A percentile compares a stretch with the other conserved stretches of the same genome.
Conservation (phyloP, 2,329 filamentous ascomycete genomes). For the Juglanconis juglandina region DNA sequence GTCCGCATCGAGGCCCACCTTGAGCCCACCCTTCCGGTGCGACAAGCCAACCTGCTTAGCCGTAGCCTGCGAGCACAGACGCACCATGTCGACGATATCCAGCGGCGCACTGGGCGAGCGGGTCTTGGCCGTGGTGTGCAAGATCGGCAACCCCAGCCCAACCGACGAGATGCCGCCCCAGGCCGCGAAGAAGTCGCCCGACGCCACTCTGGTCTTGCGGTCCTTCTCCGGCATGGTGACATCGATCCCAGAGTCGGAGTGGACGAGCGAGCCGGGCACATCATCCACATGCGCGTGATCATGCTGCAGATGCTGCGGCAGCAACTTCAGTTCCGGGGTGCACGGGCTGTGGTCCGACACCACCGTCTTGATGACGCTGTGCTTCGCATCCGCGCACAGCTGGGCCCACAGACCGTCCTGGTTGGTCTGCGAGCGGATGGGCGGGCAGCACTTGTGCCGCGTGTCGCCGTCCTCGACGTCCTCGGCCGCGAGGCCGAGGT, state of each 20-base stretch:
- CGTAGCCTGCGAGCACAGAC: slow-evolving; percentile 82
- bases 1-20: slow-evolving; percentile 82
- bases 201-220: slow-evolving; percentile 33
- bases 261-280: slow-evolving; percentile 34
- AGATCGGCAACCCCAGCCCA: slow-evolving; percentile 84
- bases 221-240: slow-evolving; percentile 35
- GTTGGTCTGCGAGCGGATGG: slow-evolving; percentile 77
- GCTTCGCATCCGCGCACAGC: slow-evolving; percentile 51
- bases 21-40: slow-evolving; percentile 75
- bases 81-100: slow-evolving; percentile 73
- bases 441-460: slow-evolving; percentile 91
- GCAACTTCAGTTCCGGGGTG: slow-evolving; percentile 87
- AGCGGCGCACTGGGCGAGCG: slow-evolving; percentile 48
- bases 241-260: slow-evolving; percentile 53
- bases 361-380: slow-evolving; percentile 84
- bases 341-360: slow-evolving; percentile 96
- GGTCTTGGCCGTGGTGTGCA: slow-evolving; percentile 72
- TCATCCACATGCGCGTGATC: slow-evolving; percentile 10
- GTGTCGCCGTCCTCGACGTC: slow-evolving; percentile 81
- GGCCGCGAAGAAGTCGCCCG: slow-evolving; percentile 88
- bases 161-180: slow-evolving; percentile 97
- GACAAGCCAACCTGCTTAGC: slow-evolving; percentile 83
- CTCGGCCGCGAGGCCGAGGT: slow-evolving; percentile 80
- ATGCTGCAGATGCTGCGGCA: slow-evolving; percentile 63
- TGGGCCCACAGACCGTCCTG: slow-evolving; percentile 87